These are phyloP conservation scores for Globisporangium nagaii DNA, from an alignment of 352 stramenopile species.

Conservation along the genomic window DNA sequence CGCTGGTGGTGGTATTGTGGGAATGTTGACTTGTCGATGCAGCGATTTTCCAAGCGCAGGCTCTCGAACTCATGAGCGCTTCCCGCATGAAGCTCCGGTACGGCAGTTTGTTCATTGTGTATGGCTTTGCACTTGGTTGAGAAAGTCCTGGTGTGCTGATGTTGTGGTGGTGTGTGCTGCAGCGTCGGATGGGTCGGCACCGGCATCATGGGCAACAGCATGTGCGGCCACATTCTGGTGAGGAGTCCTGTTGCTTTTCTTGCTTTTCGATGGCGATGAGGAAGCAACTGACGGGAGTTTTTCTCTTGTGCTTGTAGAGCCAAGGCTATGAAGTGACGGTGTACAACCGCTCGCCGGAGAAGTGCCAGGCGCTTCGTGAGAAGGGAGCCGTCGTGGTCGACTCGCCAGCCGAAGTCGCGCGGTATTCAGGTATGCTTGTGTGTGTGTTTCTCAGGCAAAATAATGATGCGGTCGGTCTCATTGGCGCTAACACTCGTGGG, in stretches of 20 bases:
- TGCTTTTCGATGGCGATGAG: not conserved
- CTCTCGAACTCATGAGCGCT: conserved; percentile 48
- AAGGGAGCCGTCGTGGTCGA: conserved; percentile 70
- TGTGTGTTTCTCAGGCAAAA: not conserved
- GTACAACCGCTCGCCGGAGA: conserved; percentile 81
- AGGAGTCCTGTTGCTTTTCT: not conserved
- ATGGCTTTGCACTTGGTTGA: not conserved
- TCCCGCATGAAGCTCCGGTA: conserved; percentile 62
- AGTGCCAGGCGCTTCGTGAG: conserved; percentile 69
- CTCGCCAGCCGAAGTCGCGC: conserved; percentile 75
- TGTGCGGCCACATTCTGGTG: conserved; percentile 86
- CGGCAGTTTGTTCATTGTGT: not conserved
- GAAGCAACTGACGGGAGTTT: not conserved
- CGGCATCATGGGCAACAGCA: conserved; percentile 87
- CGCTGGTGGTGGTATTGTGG: not conserved
- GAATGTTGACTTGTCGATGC: not conserved
- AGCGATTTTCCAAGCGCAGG: conserved; percentile 56
- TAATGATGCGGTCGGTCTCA: too few relatives aligned
- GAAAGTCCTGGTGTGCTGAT: not conserved
- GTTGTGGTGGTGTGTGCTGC: not conserved
- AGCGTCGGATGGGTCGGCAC: conserved; percentile 85
- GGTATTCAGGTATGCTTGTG: conserved; percentile 42
- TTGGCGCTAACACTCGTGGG: too few relatives aligned
- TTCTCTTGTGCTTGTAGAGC: conserved; percentile 37
- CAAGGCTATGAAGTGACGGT: conserved; percentile 83